Base-by-base conservation (phyloP, 805 yeast genomes). In the baker's yeast (Saccharomyces cerevisiae) region DNA sequence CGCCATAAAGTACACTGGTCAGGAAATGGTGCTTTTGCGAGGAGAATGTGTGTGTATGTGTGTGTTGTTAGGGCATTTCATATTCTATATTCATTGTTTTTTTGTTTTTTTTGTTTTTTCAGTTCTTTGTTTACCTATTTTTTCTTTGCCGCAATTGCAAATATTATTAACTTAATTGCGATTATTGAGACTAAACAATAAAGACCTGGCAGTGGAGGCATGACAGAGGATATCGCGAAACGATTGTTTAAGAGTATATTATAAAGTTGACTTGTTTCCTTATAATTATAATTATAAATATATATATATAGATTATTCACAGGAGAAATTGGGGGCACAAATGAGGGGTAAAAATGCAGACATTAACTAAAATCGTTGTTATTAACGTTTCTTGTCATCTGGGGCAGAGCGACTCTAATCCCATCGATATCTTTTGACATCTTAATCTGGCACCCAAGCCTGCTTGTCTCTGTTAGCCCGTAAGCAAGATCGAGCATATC, bases 401-500 rank as follows among this genome's bases (percentile, higher is more conserved):
- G 92, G 21, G 99, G 99, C 59, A 94, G 77, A 0, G 98, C 98
- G 4, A 94, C 95, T 63, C 98, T 79, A 41, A 94, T 73, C 0
- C 99, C 99, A 68, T 94, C 97, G 54, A 94, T 74, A 49, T 88
- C 95, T 69, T 89, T 90, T 30, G 85, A 73, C 97, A 94, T 89
- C 55, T 78, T 78, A 43, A 94, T 85, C 73, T 92, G 97, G 71
- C 99, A 94, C 0, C 98, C 99, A 61, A 94, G 76, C 68, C 99
- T 81, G 26, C 97, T 89, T 8, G 99, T 94, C 68, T 94, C 99
- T 4, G 98, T 94, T 48, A 94, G 79, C 0, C 99, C 99, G 68
- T 94, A 94, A 0, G 99, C 99, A 66, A 94, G 78, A 72, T 94
- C 99, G 65, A 94, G 78, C 99, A 94, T 94, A 71, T 94, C 99